Base-by-base conservation (phyloP, 1,284 basidiomycete species). In the Trichosporon ovoides region DNA sequence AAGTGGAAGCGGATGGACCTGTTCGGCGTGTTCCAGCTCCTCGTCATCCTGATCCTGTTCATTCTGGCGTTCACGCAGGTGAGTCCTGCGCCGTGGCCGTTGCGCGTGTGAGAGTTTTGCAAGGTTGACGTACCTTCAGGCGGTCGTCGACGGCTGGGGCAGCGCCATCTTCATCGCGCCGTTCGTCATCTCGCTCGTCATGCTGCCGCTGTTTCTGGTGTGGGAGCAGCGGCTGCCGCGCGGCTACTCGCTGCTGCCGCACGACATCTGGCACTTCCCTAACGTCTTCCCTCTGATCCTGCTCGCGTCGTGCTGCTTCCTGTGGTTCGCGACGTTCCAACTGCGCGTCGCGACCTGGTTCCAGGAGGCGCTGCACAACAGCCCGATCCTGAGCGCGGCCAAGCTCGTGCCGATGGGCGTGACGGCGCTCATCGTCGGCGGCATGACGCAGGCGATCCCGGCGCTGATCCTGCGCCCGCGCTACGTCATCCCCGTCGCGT, bases 1-100 rank as follows among this genome's bases (percentile, higher is more conserved):
- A 77, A 75, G 61, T 63, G 66, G 57, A 77, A 76, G 63, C 68
- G 74, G 38, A 74, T 75, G 72, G 75, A 77, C 59, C 63, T 77
- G 13, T 67, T 65, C 53, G 75, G 75, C 34, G 74, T 75, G 12
- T 34, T 57, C 35, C 61, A 72, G 53, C 63, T 77, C 38, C 55
- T 75, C 38, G 67, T 67, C 9, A 54, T 64, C 34, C 66, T 77
- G 38, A 60, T 72, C 43, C 66, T 73, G 36, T 75, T 77, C 68
- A 74, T 77, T 59, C 69, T 75, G 54, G 71, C 64, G 20, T 73
- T 77, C 65, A 77, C 75, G 16, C 73, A 74, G 28, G 28, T 31
- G 28, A 31, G 28, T 9, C 28, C 5, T 4, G 28, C 9, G 58
- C 28, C 9, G 4, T 31, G 28, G 9, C 28, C 9, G 4, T 31